These are phyloP conservation scores for Solanum virginianum DNA, from an alignment of 257 asterid species.

Conservation along the genomic window DNA sequence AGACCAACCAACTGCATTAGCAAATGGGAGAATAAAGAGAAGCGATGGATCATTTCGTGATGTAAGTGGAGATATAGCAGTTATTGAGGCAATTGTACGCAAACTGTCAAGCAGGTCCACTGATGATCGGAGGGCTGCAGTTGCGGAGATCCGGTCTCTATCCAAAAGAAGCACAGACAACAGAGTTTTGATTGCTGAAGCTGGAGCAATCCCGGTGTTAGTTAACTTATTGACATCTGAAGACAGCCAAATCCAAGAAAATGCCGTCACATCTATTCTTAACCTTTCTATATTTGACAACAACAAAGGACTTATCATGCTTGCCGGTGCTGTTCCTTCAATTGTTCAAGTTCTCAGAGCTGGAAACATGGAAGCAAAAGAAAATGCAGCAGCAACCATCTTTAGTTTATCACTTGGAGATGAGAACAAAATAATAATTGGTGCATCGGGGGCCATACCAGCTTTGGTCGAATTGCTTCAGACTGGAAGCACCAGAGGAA, in stretches of 20 bases:
- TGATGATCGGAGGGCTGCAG: slow-evolving; percentile 61
- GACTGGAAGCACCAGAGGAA: slow-evolving; percentile 72
- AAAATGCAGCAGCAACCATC: slow-evolving; percentile 94
- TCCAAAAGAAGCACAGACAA: slow-evolving; percentile 93
- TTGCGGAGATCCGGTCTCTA: slow-evolving; percentile 68
- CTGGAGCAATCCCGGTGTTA: slow-evolving; percentile 82
- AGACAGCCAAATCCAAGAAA: slow-evolving; percentile 61
- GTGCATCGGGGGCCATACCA: slow-evolving; percentile 90
- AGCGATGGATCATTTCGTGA: slow-evolving; percentile 87
- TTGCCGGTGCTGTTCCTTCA: slow-evolving; percentile 82
- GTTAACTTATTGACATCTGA: slow-evolving; percentile 62
- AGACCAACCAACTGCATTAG: slow-evolving; percentile 47
- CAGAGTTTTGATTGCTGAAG: slow-evolving; percentile 76
- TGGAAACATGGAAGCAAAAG: slow-evolving; percentile 90
- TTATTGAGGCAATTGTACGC: slow-evolving; percentile 54
- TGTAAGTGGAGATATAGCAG: slow-evolving; percentile 56
- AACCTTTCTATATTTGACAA: slow-evolving; percentile 75
- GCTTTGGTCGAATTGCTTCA: slow-evolving; percentile 77
- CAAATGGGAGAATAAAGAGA: slow-evolving; percentile 55
- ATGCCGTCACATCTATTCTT: slow-evolving; percentile 77
- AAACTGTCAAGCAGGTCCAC: slow-evolving; percentile 53
- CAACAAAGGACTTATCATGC: slow-evolving; percentile 81
- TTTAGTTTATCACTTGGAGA: slow-evolving; percentile 79
- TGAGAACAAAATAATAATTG: slow-evolving; percentile 81
- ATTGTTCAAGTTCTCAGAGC: slow-evolving; percentile 82